phyloP scores from a whole-genome alignment of 2,329 filamentous ascomycete genomes.

The Aspergillus sp. region DNA sequence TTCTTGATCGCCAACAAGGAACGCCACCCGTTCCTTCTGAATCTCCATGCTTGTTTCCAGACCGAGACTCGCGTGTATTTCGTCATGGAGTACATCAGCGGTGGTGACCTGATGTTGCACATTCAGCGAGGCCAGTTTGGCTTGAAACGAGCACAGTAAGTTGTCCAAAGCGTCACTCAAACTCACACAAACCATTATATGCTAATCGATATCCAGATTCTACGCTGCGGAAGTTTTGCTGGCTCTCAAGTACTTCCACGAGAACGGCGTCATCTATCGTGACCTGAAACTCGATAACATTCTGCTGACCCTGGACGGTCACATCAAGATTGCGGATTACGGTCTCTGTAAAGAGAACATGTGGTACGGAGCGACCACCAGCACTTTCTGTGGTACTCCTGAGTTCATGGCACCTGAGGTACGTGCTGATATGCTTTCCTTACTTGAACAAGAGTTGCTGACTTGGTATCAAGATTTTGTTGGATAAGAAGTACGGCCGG shows the following conservation, averaged over 20 bases:
- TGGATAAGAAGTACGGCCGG: conserved; percentile 97
- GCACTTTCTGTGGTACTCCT: conserved; percentile 98
- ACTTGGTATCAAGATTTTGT: conserved; percentile 66
- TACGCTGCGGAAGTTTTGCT: conserved; percentile 97
- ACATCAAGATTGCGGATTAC: conserved; percentile 98
- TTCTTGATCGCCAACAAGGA: conserved; percentile 97
- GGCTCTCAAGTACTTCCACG: conserved; percentile 98
- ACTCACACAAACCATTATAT: background rate
- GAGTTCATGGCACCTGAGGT: conserved; percentile 99
- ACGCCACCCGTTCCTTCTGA: conserved; percentile 91
- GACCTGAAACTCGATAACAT: conserved; percentile 85
- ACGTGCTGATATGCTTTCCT: conserved; percentile 26
- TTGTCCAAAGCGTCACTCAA: conserved; percentile 19
- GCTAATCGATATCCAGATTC: conserved; percentile 57
- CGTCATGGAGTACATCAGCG: conserved; percentile 99
- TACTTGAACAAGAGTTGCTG: conserved; percentile 8
- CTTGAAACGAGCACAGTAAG: conserved; percentile 90
- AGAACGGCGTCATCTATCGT: conserved; percentile 97
- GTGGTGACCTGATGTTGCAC: conserved; percentile 98
- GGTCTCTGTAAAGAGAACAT: conserved; percentile 99
- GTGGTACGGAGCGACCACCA: conserved; percentile 97
- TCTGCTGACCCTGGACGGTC: conserved; percentile 86
- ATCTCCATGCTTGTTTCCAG: conserved; percentile 96
- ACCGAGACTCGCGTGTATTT: conserved; percentile 98
- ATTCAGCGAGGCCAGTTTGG: conserved; percentile 97